These are phyloP conservation scores for Hypoxylon sp. DNA, from an alignment of 2,329 filamentous ascomycete species.

Conservation along the genomic window DNA sequence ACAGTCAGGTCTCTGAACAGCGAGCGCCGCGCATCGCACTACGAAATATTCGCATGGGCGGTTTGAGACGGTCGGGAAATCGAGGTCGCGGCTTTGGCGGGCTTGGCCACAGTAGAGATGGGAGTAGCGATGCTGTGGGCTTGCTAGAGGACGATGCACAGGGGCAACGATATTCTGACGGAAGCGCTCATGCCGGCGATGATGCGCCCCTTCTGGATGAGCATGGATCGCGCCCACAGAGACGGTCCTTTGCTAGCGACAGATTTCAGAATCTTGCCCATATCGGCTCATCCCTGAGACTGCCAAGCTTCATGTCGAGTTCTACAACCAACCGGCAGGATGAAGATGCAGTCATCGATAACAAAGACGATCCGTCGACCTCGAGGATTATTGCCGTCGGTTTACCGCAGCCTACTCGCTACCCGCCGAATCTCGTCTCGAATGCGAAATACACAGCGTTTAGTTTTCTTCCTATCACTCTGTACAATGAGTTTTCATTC, in stretches of 20 bases:
- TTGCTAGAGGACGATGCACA: constrained; percentile 75
- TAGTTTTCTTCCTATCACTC: constrained; percentile 92
- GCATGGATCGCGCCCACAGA: constrained; percentile 54
- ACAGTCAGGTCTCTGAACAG: constrained; percentile 65
- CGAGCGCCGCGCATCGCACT: constrained; percentile 76
- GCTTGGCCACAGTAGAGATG: constrained; percentile 69
- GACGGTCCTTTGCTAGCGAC: constrained; percentile 59
- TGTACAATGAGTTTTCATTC: constrained; percentile 99
- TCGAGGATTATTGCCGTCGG: constrained; percentile 84
- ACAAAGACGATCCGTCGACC: constrained; percentile 74
- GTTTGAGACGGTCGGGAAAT: constrained; percentile 70
- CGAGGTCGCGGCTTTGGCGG: constrained; percentile 72
- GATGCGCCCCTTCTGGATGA: constrained; percentile 79
- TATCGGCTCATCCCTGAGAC: constrained; percentile 68
- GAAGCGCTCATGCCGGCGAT: constrained; percentile 73
- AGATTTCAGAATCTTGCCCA: constrained; percentile 61
- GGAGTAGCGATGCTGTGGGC: constrained; percentile 75
- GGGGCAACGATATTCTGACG: constrained; percentile 71
- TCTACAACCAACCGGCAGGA: constrained; percentile 56
- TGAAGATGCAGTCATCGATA: constrained; percentile 65
- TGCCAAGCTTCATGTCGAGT: constrained; percentile 77
- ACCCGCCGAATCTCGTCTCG: constrained; percentile 91
- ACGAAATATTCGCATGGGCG: constrained; percentile 77
- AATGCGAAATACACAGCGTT: constrained; percentile 98
- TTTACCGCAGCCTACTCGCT: constrained; percentile 78